A percentile compares a stretch with the other conserved stretches of the same genome.
phyloP scores from a whole-genome alignment of 768 basidiomycete species.

The Mycena venus region DNA sequence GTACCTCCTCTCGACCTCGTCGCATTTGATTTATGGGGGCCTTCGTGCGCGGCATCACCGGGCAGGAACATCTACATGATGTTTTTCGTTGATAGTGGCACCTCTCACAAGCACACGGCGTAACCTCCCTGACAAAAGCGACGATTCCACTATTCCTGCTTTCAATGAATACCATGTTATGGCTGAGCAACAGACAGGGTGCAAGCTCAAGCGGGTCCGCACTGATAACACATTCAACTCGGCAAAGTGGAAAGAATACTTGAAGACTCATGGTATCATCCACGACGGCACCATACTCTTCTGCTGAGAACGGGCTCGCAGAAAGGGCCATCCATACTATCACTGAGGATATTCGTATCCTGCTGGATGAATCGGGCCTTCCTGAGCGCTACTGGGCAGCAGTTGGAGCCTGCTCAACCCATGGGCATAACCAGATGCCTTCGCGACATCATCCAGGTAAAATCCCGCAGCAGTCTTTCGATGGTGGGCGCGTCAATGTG shows the following conservation, averaged over 20 bases:
- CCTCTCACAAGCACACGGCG: no score
- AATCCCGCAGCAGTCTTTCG: background rate
- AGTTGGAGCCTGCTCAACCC: background rate
- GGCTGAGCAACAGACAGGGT: background rate
- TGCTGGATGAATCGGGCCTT: background rate
- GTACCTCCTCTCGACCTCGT: constrained; percentile 29
- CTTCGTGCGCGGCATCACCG: constrained; percentile 19
- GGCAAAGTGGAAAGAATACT: no score
- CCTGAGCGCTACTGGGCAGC: constrained; percentile 5
- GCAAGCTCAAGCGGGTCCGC: background rate
- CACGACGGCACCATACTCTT: background rate
- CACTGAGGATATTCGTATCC: background rate
- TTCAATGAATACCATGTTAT: background rate
- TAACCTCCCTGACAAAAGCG: background rate
- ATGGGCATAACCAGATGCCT: background rate
- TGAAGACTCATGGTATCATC: background rate
- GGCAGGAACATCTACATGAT: constrained; percentile 42
- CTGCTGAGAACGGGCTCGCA: no score
- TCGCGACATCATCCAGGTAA: background rate
- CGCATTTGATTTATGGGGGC: constrained; percentile 44
- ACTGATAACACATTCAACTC: no score
- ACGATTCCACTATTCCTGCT: background rate
- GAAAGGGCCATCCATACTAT: no score
- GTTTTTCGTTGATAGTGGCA: constrained; percentile 34
- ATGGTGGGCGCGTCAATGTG: background rate